Percentiles rank a stretch among this genome's conserved stretches.
phyloP scores from a whole-genome alignment of 176 grass and related monocot genomes.

The Carex pumila region DNA sequence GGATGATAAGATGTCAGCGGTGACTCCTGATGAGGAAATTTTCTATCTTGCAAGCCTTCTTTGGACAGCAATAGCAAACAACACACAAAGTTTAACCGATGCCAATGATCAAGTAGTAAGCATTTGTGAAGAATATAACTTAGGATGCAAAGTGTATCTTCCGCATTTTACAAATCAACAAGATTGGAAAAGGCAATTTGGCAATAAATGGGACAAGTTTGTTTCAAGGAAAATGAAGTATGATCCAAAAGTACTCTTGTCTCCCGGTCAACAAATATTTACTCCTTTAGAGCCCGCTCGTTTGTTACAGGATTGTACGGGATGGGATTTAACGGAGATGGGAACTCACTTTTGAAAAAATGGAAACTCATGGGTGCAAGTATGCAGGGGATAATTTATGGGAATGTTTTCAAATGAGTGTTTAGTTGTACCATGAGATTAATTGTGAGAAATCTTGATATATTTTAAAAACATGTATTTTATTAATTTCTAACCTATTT shows the following conservation, averaged over 20 bases:
- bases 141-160: slow-evolving; percentile 34
- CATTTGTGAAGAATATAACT: slow-evolving; percentile 9
- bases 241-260: slow-evolving; percentile 30
- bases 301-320: too few species aligned
- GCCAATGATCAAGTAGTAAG: slow-evolving; percentile 17
- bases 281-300: not conserved
- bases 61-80: slow-evolving; percentile 4
- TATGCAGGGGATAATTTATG: too few species aligned
- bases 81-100: not conserved
- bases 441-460: too few species aligned
- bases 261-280: slow-evolving; percentile 27
- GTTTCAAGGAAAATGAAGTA: slow-evolving; percentile 34
- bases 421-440: too few species aligned
- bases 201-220: slow-evolving; percentile 21
- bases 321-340: too few species aligned
- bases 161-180: slow-evolving; percentile 20
- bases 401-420: too few species aligned
- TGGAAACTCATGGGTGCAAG: too few species aligned
- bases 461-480: too few species aligned
- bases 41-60: slow-evolving; percentile 42
- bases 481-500: too few species aligned
- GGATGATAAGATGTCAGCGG: slow-evolving; percentile 28
- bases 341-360: too few species aligned
- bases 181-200: slow-evolving; percentile 28
- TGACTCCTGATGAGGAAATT: slow-evolving; percentile 15